A percentile compares a stretch with the other conserved stretches of the same genome.
Evolutionary conservation across 305 asterid species (phyloP).

Genomic region (Lippia alba): DNA sequence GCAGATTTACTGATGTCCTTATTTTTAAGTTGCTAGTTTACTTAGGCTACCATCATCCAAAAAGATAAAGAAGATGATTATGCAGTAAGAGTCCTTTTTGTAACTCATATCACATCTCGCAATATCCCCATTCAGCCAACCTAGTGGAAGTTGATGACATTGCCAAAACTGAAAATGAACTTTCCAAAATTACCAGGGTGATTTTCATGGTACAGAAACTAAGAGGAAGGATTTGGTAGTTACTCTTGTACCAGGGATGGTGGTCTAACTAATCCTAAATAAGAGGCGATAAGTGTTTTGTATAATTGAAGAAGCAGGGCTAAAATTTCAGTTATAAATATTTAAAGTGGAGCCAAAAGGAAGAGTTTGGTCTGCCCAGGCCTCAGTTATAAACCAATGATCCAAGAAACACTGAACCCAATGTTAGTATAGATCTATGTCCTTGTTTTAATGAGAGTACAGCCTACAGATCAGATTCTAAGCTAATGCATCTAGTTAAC

Average conservation of each 20-base stretch:
- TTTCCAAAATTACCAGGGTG: not conserved
- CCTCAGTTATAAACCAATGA: not conserved
- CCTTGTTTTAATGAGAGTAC: no score
- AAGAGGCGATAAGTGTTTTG: not conserved
- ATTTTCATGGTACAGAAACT: not conserved
- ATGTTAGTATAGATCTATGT: not conserved
- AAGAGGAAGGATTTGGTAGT: not conserved
- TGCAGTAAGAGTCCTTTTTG: not conserved
- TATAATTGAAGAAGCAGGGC: no score
- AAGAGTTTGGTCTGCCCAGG: not conserved
- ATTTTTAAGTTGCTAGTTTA: conserved; percentile 17
- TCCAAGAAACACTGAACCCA: not conserved
- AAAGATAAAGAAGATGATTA: conserved; percentile 14
- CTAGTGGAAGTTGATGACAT: not conserved
- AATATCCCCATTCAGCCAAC: not conserved
- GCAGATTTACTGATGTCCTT: conserved; percentile 12
- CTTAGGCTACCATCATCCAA: conserved; percentile 2
- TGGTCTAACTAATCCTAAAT: not conserved
- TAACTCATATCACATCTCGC: not conserved
- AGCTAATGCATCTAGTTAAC: not conserved
- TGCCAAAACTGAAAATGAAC: not conserved
- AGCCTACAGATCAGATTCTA: not conserved
- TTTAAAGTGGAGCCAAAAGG: not conserved
- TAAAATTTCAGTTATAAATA: not conserved
- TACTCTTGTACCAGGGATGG: not conserved